Base-by-base conservation (phyloP, 805 yeast species). In the Ogataea neopini region DNA sequence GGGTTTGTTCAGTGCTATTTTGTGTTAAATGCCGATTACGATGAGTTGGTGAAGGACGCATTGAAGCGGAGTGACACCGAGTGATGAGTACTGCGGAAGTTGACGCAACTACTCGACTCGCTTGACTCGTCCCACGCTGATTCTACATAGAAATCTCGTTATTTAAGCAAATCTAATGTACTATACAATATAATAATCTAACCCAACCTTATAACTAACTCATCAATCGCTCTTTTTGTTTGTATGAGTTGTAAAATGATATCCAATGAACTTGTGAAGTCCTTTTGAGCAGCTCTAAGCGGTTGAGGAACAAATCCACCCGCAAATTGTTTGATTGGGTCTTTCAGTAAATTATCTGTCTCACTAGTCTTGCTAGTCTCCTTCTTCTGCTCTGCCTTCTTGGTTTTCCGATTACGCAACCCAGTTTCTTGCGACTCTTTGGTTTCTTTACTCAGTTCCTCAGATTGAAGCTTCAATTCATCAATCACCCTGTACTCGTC, bases 1-100 rank as follows among this genome's bases (percentile, higher is more conserved):
- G 77, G 81, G 2, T 14, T 62, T 11, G 70, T 75, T n/a, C 84
- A 83, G 57, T 63, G 74, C 2, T 75, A 70, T 48, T 73, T 63
- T 49, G 70, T 70, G 13, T 75, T 80, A 5, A 60, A 62, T 61
- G 82, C 81, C 29, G 71, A 70, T 47, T 77, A 77, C 70, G 75
- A 75, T 46, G 69, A 72, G 39, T 78, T 77, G 54, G 75, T 83
- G 36, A 66, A 71, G 14, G 77, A 74, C 45, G 68, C 86, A 0
- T 66, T 63, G 3, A 56, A 57, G 34, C 59, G 70, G 52, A 61
- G 63, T 39, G 57, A 63, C 35, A 48, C 65, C 8, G 67, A 61
- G 25, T 54, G 40, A 22, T n/a, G 25, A 5, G 25, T 6, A 22
- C 5, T 22, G 25, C 25, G 25, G 8, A 22, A n/a, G n/a, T n/a